Conservation (phyloP, 768 basidiomycete genomes). For the Mycena galericulata region DNA sequence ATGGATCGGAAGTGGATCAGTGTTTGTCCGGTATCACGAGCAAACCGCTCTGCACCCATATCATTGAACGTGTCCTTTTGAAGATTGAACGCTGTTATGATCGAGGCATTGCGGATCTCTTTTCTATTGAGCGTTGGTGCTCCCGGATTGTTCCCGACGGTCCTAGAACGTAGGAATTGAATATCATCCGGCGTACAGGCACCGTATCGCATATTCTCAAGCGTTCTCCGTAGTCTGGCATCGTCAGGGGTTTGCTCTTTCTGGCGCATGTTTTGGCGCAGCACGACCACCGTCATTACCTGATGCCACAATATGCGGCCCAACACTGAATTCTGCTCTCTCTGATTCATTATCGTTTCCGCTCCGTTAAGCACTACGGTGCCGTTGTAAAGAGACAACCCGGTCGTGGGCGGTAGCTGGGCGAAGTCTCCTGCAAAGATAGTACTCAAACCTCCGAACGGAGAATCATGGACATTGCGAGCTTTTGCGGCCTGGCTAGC, state of each 20-base stretch:
- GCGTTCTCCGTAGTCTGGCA: slow-evolving; percentile 23
- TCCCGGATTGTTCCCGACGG: not conserved
- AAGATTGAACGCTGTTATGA: not conserved
- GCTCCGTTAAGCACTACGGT: slow-evolving; percentile 5
- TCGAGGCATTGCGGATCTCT: too few relatives aligned
- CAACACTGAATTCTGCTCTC: slow-evolving; percentile 33
- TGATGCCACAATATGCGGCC: slow-evolving; percentile 46
- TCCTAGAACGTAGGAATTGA: not conserved
- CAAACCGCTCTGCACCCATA: not conserved
- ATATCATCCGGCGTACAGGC: slow-evolving; percentile 53
- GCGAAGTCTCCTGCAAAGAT: slow-evolving; percentile 50
- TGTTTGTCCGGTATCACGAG: not conserved
- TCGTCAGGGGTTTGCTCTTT: slow-evolving; percentile 26
- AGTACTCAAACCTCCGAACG: slow-evolving; percentile 47
- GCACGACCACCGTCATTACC: slow-evolving; percentile 40
- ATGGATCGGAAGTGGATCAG: not conserved
- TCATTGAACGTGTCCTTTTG: not conserved
- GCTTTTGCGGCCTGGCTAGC: slow-evolving; percentile 35
- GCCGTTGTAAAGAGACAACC: slow-evolving; percentile 35
- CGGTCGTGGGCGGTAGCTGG: slow-evolving; percentile 41
- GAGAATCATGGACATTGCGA: slow-evolving; percentile 3
- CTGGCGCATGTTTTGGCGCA: slow-evolving; percentile 49
- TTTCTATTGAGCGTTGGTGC: not conserved
- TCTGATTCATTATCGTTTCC: not conserved
- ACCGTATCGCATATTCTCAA: slow-evolving; percentile 54